A percentile compares a stretch with the other conserved stretches of the same genome.
These are phyloP conservation scores for Candida nitratophila DNA, from an alignment of 805 yeast species.

Conservation along the genomic window DNA sequence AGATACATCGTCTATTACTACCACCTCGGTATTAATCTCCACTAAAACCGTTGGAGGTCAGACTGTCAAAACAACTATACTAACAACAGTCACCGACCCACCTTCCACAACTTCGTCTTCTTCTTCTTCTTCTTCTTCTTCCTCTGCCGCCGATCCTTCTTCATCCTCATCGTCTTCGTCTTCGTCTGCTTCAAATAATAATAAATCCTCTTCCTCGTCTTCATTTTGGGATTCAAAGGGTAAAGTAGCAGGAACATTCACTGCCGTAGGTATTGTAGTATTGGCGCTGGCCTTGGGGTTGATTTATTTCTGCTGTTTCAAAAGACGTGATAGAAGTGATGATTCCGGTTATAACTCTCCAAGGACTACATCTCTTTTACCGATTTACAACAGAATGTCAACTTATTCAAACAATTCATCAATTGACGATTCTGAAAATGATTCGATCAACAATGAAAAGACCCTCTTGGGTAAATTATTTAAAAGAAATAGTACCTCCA, in stretches of 20 bases:
- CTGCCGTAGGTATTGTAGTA: conserved; percentile 65
- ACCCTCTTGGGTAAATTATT: neutral
- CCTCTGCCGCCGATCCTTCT: conserved; percentile 9
- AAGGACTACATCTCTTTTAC: neutral
- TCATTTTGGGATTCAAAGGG: conserved; percentile 65
- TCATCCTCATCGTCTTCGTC: conserved; percentile 12
- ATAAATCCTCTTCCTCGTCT: neutral
- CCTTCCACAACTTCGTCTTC: conserved; percentile 12
- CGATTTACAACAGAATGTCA: neutral
- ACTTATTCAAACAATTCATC: neutral
- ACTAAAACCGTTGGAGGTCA: conserved; percentile 28
- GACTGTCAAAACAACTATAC: conserved; percentile 17
- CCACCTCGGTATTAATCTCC: conserved; percentile 26
- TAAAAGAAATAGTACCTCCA: too few species aligned
- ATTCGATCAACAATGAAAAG: neutral
- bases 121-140: conserved; percentile 9
- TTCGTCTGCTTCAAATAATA: conserved; percentile 12
- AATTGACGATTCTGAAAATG: neutral
- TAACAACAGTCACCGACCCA: conserved; percentile 14
- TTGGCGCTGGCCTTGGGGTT: conserved; percentile 36
- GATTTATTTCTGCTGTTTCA: conserved; percentile 27
- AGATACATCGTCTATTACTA: neutral
- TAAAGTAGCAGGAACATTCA: conserved; percentile 80
- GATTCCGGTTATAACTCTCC: neutral
- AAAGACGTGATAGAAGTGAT: neutral